Evolutionary conservation across 306 rosid species (phyloP), one percentile per base, ranked within the genome.

Genomic region (Cicer bijugum): DNA sequence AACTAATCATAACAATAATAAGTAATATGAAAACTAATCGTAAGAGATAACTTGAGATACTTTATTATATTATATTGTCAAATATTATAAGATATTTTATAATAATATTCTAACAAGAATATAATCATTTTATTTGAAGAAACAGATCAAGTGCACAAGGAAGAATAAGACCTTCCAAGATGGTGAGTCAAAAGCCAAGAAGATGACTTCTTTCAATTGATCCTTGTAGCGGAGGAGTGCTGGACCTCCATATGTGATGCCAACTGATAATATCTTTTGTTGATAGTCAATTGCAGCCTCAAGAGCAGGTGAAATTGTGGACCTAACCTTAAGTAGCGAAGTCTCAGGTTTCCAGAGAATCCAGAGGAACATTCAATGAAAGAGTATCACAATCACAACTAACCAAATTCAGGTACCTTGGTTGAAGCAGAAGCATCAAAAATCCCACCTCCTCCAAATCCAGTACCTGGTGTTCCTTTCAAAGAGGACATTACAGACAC

Each of bases 201-300:
- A 52, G 67, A 94, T 79, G 35, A 84, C 89, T 76, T 90, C 96
- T 78, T 82, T 89, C 74, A 94, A 82, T 59, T 89, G 90, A 81
- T 90, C 96, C 87, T 87, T 90, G 84, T 83, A 87, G 57, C 70
- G 82, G 72, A 94, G 88, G 63, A 94, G 89, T 10, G 91, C 85
- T 15, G 86, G 87, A 78, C 97, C 97, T 69, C 96, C 96, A 82
- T 89, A 94, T 72, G 90, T 91, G 73, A 94, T 88, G 51, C 97
- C 87, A 77, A 91, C 90, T 76, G 99, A 90, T 81, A 94, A 75
- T 80, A 90, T 83, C 87, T 90, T 91, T 74, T 91, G 80, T 56
- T 91, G 99, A 88, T 90, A 94, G 83, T 90, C 99, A 61, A 94
- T 86, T 68, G 99, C 79, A 82, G 97, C 89, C 87, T 94, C 97